Base-by-base conservation (phyloP, 2,329 filamentous ascomycete genomes). In the Clarireedia hainanense region DNA sequence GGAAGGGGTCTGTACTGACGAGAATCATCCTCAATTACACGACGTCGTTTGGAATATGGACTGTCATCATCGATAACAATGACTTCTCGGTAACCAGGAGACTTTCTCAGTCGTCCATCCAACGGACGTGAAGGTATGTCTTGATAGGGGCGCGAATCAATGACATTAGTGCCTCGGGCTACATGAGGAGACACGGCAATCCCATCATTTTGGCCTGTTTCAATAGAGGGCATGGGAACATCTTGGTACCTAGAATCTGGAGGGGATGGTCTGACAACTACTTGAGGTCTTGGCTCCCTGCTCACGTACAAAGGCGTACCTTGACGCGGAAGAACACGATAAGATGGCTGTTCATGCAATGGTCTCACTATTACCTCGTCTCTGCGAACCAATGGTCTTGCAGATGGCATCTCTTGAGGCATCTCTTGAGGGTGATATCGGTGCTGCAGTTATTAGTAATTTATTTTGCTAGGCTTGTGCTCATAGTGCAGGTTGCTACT, bases 161-260 rank as follows among this genome's bases (percentile, higher is more conserved):
- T 47, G 37, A 42, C 51, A 57, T 58, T 56, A 43, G 55, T 43
- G 40, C 58, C 55, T 56, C 61, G 60, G 57, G 64, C 57, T 57
- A 57, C 50, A 42, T 52, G 61, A 47, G 58, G 54, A 57, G 62
- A 51, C 37, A 58, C 52, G 55, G 56, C 45, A 5, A 56, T 47
- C 36, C 50, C 40, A 61, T 67, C 61, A 59, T 60, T 63, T 61
- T 62, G 42, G 23, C 17, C 20, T 45, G 39, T 58, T 61, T 69
- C 67, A 64, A 69, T 68, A 17, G 67, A 69, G 58, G 64, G 63
- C 43, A 68, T 63, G 54, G 65, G 65, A 59, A 68, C 59, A 49
- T 69, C 67, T 62, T 69, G 64, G 3, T 66, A 59, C 43, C 61
- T 61, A 59, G 61, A 54, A 46, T 55, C 64, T 36, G 61, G 50